Evolutionary conservation across 73 alveolate genomes (phyloP), one percentile per base, ranked within the genome.

Genomic region (Paramecium primaurelia): DNA sequence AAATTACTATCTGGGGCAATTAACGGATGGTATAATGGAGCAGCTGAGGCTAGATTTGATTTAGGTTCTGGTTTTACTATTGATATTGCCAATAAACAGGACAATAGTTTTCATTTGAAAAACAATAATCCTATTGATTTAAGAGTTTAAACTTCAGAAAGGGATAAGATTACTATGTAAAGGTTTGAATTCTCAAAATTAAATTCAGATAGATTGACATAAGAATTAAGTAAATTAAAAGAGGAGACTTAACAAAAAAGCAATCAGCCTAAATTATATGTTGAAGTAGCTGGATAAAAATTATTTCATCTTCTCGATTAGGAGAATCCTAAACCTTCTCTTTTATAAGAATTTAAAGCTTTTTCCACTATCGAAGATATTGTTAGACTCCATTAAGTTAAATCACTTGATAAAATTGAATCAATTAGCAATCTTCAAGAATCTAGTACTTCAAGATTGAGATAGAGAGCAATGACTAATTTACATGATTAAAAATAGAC

Each of bases 1-100:
- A 40, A 40, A 37, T 10, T 40, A n/a, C 58, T 22, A 7, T 75
- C 58, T 14, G 88, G 88, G 37, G 40, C 59, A 2, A 8, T 75
- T 0, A 75, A 75, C 12, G 88, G 88, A 11, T 75, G 88, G 88
- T 38, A 75, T 75, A 75, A 75, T 40, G 88, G 88, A 75, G 18
- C 58, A 12, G 42, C 68, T 4, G 88, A 75, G 9, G 22, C 60
- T 14, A 11, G 37, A 9, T 75, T 32, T 75, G 88, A 75, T 75
- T 8, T 75, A 40, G 88, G 88, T 37, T 10, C 28, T 22, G 40
- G 30, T 75, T 75, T 14, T 36, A 34, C 42, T 32, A 75, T 60
- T 75, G 37, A 75, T n/a, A 6, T 75, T 34, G 49, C 8, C 11
- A 75, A 75, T 12, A 20, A 75, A 34, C 22, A 68, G 3, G 49